phyloP scores from a whole-genome alignment of 176 grass and related monocot genomes.

The barley (Hordeum vulgare) region DNA sequence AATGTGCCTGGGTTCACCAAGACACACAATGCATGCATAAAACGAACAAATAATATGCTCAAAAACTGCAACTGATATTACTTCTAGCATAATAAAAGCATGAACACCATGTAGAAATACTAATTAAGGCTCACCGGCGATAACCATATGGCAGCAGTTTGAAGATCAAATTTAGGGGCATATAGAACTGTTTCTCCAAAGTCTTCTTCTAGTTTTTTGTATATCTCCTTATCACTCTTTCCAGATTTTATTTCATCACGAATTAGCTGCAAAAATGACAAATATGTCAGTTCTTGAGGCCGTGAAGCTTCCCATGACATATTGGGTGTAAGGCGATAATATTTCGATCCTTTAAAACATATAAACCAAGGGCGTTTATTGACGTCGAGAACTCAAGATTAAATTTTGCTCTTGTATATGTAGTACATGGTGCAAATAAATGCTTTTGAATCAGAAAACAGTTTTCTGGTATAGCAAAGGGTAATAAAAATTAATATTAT shows the following conservation, averaged over 20 bases:
- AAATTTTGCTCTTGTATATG: neutral
- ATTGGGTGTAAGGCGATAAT: neutral
- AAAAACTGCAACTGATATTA: neutral
- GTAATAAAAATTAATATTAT: neutral
- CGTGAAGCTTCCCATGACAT: neutral
- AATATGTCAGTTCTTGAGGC: neutral
- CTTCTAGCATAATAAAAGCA: neutral
- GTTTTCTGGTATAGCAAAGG: neutral
- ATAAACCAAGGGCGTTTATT: neutral
- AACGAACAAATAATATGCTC: neutral
- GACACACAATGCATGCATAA: neutral
- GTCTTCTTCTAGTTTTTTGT: constrained; percentile 61
- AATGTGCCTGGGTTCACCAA: neutral
- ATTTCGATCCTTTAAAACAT: neutral
- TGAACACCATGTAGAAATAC: neutral
- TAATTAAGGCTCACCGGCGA: constrained; percentile 52
- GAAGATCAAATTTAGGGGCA: constrained; percentile 87
- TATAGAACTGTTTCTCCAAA: constrained; percentile 86
- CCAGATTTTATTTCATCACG: constrained; percentile 71
- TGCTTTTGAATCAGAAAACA: neutral
- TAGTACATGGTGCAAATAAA: neutral
- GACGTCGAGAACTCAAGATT: neutral
- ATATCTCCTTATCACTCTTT: constrained; percentile 87
- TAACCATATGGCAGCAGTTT: constrained; percentile 95
- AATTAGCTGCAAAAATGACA: constrained; percentile 62